Base-by-base conservation (phyloP, 73 alveolate species). In the Paramecium tetraurelia region DNA sequence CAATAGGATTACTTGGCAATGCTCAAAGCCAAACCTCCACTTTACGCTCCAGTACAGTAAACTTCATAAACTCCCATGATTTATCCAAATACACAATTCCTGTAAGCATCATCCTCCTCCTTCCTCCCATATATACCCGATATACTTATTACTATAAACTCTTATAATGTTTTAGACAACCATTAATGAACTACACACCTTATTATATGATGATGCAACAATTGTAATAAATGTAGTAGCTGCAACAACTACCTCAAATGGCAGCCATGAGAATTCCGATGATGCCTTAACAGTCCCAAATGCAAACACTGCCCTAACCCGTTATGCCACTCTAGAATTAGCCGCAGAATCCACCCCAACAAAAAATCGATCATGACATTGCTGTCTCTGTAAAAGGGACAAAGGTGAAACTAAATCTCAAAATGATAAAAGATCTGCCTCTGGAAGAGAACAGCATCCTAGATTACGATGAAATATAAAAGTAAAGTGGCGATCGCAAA, bases 1-100 rank as follows among this genome's bases (percentile, higher is more conserved):
- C 18, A 72, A 31, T 40, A 72, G 40, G 86, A 72, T 43, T 72
- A 72, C 86, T 43, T 72, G 36, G 86, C 86, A 16, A 72, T 72
- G 86, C 10, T 72, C 1, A 72, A 72, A 72, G 86, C 58, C 2
- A 72, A 72, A 43, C 86, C 86, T 22, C 86, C 86, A 2, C 18
- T 35, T 12, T 72, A 36, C 20, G 31, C 86, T 38, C 86, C 53
- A 40, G 86, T 72, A 20, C 20, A 33, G 12, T 43, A 31, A 43
- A 16, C 86, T 14, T 4, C n/a, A 18, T 72, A 72, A 33, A 33
- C 68, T 21, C 59, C 59, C 0, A 33, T 72, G 59, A 72, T 36
- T 58, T 72, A 72, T 38, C 36, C 59, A 4, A 33, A 72, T 22
- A 63, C 86, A 12, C 18, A 36, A 18, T 72, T 72, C 16, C 7